phyloP scores from a whole-genome alignment of 1,284 basidiomycete species.

The Malassezia slooffiae region DNA sequence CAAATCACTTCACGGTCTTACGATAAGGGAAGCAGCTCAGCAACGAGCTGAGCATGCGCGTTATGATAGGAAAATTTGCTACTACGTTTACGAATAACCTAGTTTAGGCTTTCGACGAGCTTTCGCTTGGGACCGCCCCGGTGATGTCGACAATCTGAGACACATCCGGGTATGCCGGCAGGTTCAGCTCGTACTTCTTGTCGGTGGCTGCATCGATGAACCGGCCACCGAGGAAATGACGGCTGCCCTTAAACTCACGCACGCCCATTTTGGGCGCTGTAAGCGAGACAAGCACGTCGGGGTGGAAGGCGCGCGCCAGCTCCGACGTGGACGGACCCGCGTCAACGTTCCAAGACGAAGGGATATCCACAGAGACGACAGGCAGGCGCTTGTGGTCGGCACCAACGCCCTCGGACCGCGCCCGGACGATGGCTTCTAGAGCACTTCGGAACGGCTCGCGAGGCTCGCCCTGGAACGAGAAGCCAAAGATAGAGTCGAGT shows the following conservation, averaged over 20 bases:
- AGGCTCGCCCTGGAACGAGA: constrained; percentile 71
- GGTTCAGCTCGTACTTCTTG: constrained; percentile 23
- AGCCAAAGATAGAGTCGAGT: constrained; percentile 91
- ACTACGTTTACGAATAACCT: too few species aligned
- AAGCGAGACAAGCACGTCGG: constrained; percentile 73
- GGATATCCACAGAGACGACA: constrained; percentile 65
- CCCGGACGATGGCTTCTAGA: constrained; percentile 55
- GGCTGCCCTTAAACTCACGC: constrained; percentile 57
- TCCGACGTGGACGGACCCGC: constrained; percentile 50
- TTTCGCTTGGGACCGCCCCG: too few species aligned
- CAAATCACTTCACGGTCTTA: too few species aligned
- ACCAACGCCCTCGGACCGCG: not conserved
- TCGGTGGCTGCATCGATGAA: constrained; percentile 58
- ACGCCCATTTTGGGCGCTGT: constrained; percentile 90
- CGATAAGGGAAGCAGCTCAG: too few species aligned
- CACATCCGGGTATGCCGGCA: constrained; percentile 30
- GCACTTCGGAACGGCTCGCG: constrained; percentile 74
- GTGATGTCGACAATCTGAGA: constrained; percentile 44
- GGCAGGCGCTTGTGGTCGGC: too few species aligned
- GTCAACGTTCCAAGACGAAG: constrained; percentile 90
- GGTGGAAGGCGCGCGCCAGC: constrained; percentile 53
- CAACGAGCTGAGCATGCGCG: too few species aligned
- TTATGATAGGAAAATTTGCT: too few species aligned
- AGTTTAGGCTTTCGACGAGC: too few species aligned
- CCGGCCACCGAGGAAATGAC: constrained; percentile 82